Evolutionary conservation across 1,139 yeast species (phyloP).

Genomic region (Geotrichum candidum): DNA sequence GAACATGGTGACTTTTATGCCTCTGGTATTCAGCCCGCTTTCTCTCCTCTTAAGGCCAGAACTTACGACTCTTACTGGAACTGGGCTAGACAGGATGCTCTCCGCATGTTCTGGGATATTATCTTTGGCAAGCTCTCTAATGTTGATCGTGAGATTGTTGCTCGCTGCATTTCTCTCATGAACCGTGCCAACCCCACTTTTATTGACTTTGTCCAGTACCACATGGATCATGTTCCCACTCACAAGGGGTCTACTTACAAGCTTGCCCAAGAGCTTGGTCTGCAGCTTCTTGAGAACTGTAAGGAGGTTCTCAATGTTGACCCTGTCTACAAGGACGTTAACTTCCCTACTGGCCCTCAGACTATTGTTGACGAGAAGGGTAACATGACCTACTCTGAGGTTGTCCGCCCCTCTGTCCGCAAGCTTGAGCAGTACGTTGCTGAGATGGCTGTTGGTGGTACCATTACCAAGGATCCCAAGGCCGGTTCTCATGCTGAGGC

Average conservation of each 20-base stretch:
- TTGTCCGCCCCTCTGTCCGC: slow-evolving; percentile 83
- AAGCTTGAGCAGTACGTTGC: slow-evolving; percentile 92
- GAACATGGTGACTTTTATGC: slow-evolving; percentile 97
- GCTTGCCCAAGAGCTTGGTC: slow-evolving; percentile 84
- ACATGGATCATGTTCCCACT: slow-evolving; percentile 86
- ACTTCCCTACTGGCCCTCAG: slow-evolving; percentile 91
- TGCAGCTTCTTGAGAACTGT: slow-evolving; percentile 92
- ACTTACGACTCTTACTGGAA: slow-evolving; percentile 97
- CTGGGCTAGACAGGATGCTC: slow-evolving; percentile 98
- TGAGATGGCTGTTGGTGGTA: slow-evolving; percentile 96
- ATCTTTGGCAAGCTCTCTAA: slow-evolving; percentile 87
- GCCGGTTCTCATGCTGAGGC: slow-evolving; percentile 52
- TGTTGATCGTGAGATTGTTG: slow-evolving; percentile 91
- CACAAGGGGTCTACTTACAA: slow-evolving; percentile 83
- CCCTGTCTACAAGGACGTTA: slow-evolving; percentile 93
- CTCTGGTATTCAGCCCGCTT: slow-evolving; percentile 82
- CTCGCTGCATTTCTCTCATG: slow-evolving; percentile 96
- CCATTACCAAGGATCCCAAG: slow-evolving; percentile 63
- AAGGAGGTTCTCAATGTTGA: slow-evolving; percentile 71
- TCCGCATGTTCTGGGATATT: slow-evolving; percentile 90
- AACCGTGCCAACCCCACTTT: slow-evolving; percentile 92
- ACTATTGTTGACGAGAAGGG: slow-evolving; percentile 87
- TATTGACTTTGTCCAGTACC: slow-evolving; percentile 95
- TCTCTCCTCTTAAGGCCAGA: slow-evolving; percentile 90
- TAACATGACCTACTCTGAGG: slow-evolving; percentile 75